Base-by-base conservation (phyloP, 1,139 yeast genomes). In the Hyphopichia khmerensis region DNA sequence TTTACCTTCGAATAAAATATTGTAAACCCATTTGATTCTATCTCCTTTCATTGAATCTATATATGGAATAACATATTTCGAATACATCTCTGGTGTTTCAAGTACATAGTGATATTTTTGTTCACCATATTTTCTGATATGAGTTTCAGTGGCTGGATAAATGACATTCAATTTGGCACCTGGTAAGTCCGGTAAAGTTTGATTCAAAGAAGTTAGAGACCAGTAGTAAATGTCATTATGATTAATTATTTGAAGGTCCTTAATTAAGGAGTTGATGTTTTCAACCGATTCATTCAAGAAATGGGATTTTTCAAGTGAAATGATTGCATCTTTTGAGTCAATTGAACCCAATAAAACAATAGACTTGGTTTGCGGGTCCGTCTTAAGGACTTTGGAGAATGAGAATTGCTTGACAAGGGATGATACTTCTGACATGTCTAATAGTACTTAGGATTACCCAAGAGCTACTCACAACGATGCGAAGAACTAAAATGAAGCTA, bases 91-190 rank as follows among this genome's bases (percentile, higher is more conserved):
- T 0, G 96, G 96, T 2, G 97, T 89, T 58, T 95, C 99, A 17
- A 65, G 59, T 2, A 93, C 74, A 55, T 85, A 67, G 52, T 84
- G 89, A 34, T 61, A 52, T 17, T 64, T 64, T 53, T 86, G 91
- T 15, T 64, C 68, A 14, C 78, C 72, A 56, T 80, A 89, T 64
- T 93, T 93, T 42, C 76, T 76, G 43, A 93, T 82, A 57, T 93
- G 99, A 9, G 84, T 79, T 42, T 82, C 84, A 0, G 96, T 85
- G 0, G 99, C 98, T 1, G 99, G 99, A 59, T 80, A 89, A 16
- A 93, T 84, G 46, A 93, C 51, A 52, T 85, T 89, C 44, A 88
- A 57, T 56, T 91, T 91, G 11, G 85, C 84, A 0, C 82, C 76
- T 0, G 96, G 90, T 0, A 51, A 48, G 0, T 68, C 69, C 1